A percentile compares a stretch with the other conserved stretches of the same genome.
Evolutionary conservation across 345 rosid species (phyloP).

Genomic region (Lenwebbia sp.): DNA sequence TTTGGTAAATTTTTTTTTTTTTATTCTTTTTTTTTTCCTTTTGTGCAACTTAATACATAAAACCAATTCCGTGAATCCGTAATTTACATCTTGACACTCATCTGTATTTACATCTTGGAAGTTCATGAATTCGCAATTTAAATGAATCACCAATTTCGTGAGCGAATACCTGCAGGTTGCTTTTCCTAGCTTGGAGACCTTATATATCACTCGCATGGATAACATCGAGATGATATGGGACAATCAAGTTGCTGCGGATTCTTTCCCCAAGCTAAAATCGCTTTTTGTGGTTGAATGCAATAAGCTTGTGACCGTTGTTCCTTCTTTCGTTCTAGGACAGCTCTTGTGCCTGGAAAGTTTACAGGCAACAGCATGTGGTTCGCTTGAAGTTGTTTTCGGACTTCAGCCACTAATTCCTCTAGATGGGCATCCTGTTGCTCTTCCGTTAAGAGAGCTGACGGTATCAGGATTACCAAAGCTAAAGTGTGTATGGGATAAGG

Average conservation of each 20-base stretch:
- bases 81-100: background rate
- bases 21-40: too few relatives aligned
- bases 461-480: too few relatives aligned
- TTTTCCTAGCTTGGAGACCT: background rate
- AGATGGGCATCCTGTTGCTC: too few relatives aligned
- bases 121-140: background rate
- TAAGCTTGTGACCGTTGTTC: background rate
- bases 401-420: too few relatives aligned
- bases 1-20: too few relatives aligned
- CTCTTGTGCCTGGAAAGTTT: background rate
- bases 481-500: too few relatives aligned
- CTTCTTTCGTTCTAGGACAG: background rate
- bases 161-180: background rate
- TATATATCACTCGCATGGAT: background rate
- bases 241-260: background rate
- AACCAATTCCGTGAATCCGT: accelerated
- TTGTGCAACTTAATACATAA: background rate
- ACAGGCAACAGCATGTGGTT: background rate
- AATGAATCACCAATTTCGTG: accelerated
- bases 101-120: background rate
- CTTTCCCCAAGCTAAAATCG: background rate
- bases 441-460: too few relatives aligned
- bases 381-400: too few relatives aligned
- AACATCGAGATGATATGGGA: background rate
- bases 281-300: background rate